A percentile compares a stretch with the other conserved stretches of the same genome.
phyloP scores from a whole-genome alignment of 2,329 filamentous ascomycete genomes.

The Aspergillus sp. region DNA sequence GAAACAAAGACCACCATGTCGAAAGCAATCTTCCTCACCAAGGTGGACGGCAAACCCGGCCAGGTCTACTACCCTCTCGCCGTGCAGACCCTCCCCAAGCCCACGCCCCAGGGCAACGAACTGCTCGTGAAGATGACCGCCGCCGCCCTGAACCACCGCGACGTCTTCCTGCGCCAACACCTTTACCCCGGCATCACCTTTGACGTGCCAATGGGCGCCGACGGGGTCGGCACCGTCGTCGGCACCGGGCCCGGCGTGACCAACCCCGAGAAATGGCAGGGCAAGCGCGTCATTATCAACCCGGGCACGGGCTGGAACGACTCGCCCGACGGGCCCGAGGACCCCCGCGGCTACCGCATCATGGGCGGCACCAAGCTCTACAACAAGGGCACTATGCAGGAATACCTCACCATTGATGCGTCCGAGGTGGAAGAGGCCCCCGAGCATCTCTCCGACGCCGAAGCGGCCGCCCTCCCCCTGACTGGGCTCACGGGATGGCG shows the following conservation, averaged over 20 bases:
- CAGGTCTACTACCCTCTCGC: constrained; percentile 65
- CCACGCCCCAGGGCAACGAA: constrained; percentile 63
- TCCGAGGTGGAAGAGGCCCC: constrained; percentile 75
- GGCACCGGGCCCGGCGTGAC: constrained; percentile 55
- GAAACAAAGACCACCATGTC: constrained; percentile 33
- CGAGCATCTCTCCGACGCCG: constrained; percentile 64
- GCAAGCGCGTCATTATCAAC: constrained; percentile 72
- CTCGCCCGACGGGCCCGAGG: constrained; percentile 70
- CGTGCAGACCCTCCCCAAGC: constrained; percentile 61
- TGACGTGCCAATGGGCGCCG: constrained; percentile 72
- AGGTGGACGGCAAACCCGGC: constrained; percentile 59
- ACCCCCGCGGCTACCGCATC: constrained; percentile 40
- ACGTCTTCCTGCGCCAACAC: constrained; percentile 89
- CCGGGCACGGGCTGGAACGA: constrained; percentile 76
- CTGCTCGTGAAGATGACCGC: constrained; percentile 74
- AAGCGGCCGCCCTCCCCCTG: constrained; percentile 81
- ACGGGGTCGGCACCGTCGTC: constrained; percentile 75
- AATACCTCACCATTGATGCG: constrained; percentile 67
- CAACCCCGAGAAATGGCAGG: constrained; percentile 54
- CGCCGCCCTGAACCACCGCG: constrained; percentile 88
- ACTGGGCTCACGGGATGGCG: constrained; percentile 87
- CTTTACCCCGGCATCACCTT: constrained; percentile 86
- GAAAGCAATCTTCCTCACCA: constrained; percentile 42
- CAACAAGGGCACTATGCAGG: constrained; percentile 68
- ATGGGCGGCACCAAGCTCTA: constrained; percentile 59